phyloP scores from a whole-genome alignment of 805 yeast species.

The Cyberlindnera japonica region DNA sequence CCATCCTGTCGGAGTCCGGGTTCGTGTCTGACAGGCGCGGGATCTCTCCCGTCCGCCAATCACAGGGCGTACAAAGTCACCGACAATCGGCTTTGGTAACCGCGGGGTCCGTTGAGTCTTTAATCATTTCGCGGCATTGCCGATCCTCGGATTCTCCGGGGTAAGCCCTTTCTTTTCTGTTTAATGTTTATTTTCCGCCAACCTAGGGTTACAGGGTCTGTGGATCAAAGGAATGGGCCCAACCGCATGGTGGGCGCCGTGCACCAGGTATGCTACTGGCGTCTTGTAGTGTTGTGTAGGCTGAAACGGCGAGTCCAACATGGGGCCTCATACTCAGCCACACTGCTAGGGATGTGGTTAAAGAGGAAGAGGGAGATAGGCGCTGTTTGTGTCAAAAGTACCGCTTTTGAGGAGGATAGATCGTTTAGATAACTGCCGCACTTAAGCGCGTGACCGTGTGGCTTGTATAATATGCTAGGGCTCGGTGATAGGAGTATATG shows the following conservation, averaged over 20 bases:
- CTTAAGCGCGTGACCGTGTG: background rate
- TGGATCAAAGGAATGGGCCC: too few relatives aligned
- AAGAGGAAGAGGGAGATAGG: background rate
- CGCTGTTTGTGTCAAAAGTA: background rate
- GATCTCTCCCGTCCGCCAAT: conserved; percentile 7
- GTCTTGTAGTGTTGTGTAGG: too few relatives aligned
- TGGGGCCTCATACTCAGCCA: too few relatives aligned
- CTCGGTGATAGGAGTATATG: too few relatives aligned
- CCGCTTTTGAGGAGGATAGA: conserved; percentile 5
- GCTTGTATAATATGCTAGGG: background rate
- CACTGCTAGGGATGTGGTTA: background rate
- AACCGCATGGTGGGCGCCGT: too few relatives aligned
- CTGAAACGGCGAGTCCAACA: too few relatives aligned
- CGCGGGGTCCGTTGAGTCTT: conserved; percentile 2
- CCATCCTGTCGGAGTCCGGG: conserved; percentile 3
- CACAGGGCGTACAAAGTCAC: conserved; percentile 6
- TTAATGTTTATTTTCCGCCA: background rate
- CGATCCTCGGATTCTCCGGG: background rate
- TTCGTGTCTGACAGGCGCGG: conserved; percentile 3
- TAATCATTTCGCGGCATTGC: background rate
- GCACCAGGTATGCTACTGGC: too few relatives aligned
- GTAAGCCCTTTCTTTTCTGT: background rate
- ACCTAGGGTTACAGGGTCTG: too few relatives aligned
- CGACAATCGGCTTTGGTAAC: conserved; percentile 8
- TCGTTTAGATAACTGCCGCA: conserved; percentile 16